Conservation (phyloP, 495 filamentous ascomycete genomes). For the Parathielavia appendiculata region DNA sequence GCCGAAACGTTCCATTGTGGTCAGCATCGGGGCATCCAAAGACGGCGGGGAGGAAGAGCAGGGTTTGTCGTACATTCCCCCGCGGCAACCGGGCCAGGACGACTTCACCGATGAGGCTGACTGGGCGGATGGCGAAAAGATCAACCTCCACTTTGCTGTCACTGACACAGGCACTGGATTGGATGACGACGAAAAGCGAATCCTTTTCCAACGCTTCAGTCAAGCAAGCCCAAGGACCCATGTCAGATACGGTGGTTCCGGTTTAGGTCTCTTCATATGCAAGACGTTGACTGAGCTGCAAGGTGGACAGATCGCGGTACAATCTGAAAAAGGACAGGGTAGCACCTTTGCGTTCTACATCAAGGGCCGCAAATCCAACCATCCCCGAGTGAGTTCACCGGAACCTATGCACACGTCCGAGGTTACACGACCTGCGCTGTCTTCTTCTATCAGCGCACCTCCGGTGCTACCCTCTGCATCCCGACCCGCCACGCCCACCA, state of each 20-base stretch:
- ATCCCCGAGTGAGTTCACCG: conserved; percentile 6
- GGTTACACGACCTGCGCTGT: background rate
- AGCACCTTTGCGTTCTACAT: conserved; percentile 83
- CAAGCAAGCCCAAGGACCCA: conserved; percentile 73
- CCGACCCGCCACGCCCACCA: background rate
- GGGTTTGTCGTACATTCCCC: conserved; percentile 50
- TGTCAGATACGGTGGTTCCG: conserved; percentile 75
- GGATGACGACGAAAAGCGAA: conserved; percentile 63
- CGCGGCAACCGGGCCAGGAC: conserved; percentile 43
- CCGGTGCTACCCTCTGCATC: background rate
- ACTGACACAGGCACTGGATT: conserved; percentile 75
- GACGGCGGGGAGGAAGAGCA: conserved; percentile 45
- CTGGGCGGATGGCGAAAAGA: conserved; percentile 63
- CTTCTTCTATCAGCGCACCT: background rate
- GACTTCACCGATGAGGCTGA: conserved; percentile 53
- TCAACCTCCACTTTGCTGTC: conserved; percentile 71
- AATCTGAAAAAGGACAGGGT: conserved; percentile 63
- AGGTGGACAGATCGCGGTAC: conserved; percentile 78
- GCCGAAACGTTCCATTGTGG: conserved; percentile 56
- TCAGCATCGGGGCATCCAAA: conserved; percentile 63
- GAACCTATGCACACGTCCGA: background rate
- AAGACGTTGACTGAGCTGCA: conserved; percentile 72
- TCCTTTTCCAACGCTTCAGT: conserved; percentile 75
- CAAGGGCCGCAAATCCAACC: conserved; percentile 37
- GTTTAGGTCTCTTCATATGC: conserved; percentile 78